These are phyloP conservation scores for Phialophora chinensis DNA, from an alignment of 2,329 filamentous ascomycete genomes.

Conservation along the genomic window DNA sequence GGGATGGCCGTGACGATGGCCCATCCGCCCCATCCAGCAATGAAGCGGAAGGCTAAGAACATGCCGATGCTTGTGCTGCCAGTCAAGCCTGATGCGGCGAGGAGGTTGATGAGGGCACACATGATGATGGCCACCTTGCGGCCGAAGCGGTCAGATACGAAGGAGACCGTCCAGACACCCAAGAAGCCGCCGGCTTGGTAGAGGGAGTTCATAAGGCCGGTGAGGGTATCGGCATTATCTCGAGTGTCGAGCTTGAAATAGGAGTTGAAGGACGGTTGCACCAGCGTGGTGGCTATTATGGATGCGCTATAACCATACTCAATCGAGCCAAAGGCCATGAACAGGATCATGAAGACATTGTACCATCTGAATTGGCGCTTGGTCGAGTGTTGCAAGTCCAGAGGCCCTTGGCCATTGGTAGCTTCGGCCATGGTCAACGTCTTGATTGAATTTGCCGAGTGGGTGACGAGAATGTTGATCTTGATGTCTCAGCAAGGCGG, in stretches of 20 bases:
- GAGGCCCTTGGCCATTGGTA: not conserved
- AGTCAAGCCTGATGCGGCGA: slow-evolving; percentile 46
- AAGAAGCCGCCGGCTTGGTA: slow-evolving; percentile 51
- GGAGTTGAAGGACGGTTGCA: slow-evolving; percentile 53
- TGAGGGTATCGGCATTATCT: slow-evolving; percentile 43
- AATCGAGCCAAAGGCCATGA: slow-evolving; percentile 30
- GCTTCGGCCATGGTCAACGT: not conserved
- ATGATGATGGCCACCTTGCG: slow-evolving; percentile 45
- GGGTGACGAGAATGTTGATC: too few species aligned
- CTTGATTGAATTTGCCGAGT: too few species aligned
- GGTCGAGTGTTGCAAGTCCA: not conserved
- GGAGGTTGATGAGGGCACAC: slow-evolving; percentile 45
- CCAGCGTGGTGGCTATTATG: slow-evolving; percentile 33
- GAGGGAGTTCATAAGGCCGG: slow-evolving; percentile 35
- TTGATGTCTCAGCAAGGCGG: too few species aligned
- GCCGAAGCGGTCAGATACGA: slow-evolving; percentile 42
- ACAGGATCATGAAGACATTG: slow-evolving; percentile 28
- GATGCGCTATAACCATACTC: slow-evolving; percentile 33
- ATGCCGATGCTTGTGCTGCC: slow-evolving; percentile 37
- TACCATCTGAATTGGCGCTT: slow-evolving; percentile 25
- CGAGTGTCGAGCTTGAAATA: slow-evolving; percentile 50
- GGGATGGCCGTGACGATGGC: slow-evolving; percentile 27
- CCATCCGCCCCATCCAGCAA: slow-evolving; percentile 48
- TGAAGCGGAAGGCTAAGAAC: slow-evolving; percentile 46
- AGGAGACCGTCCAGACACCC: slow-evolving; percentile 38